phyloP scores from a whole-genome alignment of 2,329 filamentous ascomycete species.

The Botryotinia narcissicola region DNA sequence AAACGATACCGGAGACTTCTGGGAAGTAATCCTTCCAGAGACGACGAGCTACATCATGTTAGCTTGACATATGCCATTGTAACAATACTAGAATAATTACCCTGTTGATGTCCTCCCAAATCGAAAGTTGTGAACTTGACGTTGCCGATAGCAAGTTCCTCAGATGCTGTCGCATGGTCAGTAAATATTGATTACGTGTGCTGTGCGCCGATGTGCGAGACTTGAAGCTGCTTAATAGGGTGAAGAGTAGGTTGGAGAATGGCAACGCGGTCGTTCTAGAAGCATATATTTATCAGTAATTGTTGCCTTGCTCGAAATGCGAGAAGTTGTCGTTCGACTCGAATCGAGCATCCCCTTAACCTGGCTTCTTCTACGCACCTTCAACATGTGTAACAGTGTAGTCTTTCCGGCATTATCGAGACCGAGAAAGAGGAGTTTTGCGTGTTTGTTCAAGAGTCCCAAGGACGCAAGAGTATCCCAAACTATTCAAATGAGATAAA shows the following conservation, averaged over 20 bases:
- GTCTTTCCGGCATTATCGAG: constrained; percentile 96
- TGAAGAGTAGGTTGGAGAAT: constrained; percentile 88
- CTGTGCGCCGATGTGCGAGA: not conserved
- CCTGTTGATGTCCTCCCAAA: constrained; percentile 89
- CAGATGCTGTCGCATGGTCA: constrained; percentile 60
- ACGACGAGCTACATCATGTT: constrained; percentile 63
- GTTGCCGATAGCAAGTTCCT: constrained; percentile 89
- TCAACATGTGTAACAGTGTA: constrained; percentile 90
- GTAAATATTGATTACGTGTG: constrained; percentile 29
- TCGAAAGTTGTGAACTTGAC: constrained; percentile 95
- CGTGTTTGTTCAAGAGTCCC: constrained; percentile 91
- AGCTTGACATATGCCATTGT: constrained; percentile 22
- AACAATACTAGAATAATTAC: constrained; percentile 44
- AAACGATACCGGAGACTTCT: constrained; percentile 94
- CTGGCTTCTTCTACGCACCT: constrained; percentile 55
- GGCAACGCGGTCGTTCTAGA: constrained; percentile 85
- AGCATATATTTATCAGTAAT: constrained; percentile 25
- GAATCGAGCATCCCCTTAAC: not conserved
- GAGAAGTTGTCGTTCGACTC: constrained; percentile 10
- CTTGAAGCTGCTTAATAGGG: constrained; percentile 59
- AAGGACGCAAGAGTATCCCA: constrained; percentile 87
- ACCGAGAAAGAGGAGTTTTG: constrained; percentile 89
- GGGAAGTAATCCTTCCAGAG: constrained; percentile 98
- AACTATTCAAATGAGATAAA: constrained; percentile 51
- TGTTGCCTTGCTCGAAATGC: constrained; percentile 11